Evolutionary conservation across 768 basidiomycete species (phyloP).

Genomic region (Mycena rosella): DNA sequence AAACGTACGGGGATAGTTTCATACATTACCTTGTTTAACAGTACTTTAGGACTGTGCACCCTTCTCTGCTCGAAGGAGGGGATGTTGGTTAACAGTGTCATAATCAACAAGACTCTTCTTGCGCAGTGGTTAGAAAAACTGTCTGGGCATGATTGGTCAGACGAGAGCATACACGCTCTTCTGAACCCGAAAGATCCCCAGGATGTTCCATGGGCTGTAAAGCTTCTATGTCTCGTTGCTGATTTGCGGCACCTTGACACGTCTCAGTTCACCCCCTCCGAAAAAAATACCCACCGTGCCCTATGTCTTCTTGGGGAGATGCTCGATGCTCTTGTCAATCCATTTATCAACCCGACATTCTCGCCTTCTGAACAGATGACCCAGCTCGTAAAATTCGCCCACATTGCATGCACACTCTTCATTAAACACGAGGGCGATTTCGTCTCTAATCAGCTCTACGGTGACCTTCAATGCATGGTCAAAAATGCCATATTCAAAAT

Average conservation of each 20-base stretch:
- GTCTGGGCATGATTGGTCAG: constrained; percentile 40
- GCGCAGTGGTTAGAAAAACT: constrained; percentile 18
- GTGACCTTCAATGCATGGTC: constrained; percentile 20
- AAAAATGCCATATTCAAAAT: constrained; percentile 16
- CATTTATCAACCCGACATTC: constrained; percentile 33
- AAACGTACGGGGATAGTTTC: neutral
- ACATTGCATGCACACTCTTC: constrained; percentile 14
- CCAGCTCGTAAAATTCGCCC: constrained; percentile 16
- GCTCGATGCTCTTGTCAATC: constrained; percentile 36
- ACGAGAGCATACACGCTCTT: constrained; percentile 27
- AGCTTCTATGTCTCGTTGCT: constrained; percentile 24
- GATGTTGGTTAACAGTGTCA: constrained; percentile 18
- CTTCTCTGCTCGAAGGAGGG: constrained; percentile 34
- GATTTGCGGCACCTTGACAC: constrained; percentile 37
- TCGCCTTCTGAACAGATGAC: constrained; percentile 22
- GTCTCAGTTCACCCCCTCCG: constrained; percentile 34
- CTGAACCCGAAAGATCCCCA: constrained; percentile 25
- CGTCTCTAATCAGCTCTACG: constrained; percentile 25
- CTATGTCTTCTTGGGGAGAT: constrained; percentile 45
- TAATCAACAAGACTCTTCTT: constrained; percentile 13
- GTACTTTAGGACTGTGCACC: constrained; percentile 38
- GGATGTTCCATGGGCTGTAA: constrained; percentile 16
- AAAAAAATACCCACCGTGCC: constrained; percentile 33
- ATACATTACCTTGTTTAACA: neutral
- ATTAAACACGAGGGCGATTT: constrained; percentile 21